Evolutionary conservation across 495 filamentous ascomycete genomes (phyloP).

Genomic region (Daldinia childiae): DNA sequence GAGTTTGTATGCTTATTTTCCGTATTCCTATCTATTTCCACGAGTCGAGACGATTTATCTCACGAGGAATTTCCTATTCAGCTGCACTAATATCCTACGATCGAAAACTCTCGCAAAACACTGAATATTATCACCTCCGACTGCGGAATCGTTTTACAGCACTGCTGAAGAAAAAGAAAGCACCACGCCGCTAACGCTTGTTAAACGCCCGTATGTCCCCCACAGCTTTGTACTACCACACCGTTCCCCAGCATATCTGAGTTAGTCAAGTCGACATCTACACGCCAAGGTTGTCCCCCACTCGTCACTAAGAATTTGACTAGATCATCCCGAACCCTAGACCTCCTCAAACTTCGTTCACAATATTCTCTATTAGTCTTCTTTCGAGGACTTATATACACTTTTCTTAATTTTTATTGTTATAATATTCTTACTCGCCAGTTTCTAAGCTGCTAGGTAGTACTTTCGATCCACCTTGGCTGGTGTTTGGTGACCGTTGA

Average conservation of each 20-base stretch:
- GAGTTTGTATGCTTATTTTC: constrained; percentile 20
- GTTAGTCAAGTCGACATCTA: constrained; percentile 32
- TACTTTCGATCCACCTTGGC: constrained; percentile 3
- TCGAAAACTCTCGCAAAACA: constrained; percentile 5
- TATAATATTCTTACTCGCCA: constrained; percentile 24
- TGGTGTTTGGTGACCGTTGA: constrained; percentile 8
- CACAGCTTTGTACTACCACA: constrained; percentile 42
- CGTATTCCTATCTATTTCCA: constrained; percentile 22
- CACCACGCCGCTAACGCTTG: constrained; percentile 20
- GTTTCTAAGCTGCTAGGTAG: constrained; percentile 15
- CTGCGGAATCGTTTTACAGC: constrained; percentile 14
- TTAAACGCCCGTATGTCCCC: constrained; percentile 36
- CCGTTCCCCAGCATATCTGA: constrained; percentile 31
- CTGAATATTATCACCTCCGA: constrained; percentile 14
- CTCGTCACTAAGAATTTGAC: constrained; percentile 24
- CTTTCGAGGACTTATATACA: constrained; percentile 12
- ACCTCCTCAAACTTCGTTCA: constrained; percentile 27
- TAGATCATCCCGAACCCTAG: constrained; percentile 25
- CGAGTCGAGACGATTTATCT: constrained; percentile 17
- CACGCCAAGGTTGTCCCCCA: constrained; percentile 34
- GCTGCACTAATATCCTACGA: constrained; percentile 7
- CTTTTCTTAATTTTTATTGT: constrained; percentile 17
- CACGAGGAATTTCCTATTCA: constrained; percentile 12
- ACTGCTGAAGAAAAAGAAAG: constrained; percentile 11
- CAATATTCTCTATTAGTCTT: constrained; percentile 11